Base-by-base conservation (phyloP, 352 stramenopile genomes). In the Albugo laibachii region DNA sequence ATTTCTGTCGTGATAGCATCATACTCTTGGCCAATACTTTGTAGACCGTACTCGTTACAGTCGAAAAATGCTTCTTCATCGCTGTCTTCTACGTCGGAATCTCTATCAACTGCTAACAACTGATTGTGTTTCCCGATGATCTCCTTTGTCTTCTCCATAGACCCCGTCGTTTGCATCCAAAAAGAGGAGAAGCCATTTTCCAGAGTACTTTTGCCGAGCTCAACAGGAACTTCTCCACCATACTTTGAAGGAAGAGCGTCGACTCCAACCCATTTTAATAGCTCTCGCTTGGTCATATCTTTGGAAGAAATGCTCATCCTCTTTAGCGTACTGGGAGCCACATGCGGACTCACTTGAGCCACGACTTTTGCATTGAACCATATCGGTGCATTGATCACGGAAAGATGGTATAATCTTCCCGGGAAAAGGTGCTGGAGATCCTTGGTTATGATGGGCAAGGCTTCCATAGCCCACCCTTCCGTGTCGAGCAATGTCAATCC, bases 1-100 rank as follows among this genome's bases (percentile, higher is more conserved):
- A 43, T 24, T 8, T 73, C 63, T 8, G 24, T 10, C 24, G 24
- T 31, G 3, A 31, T 8, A 8, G 8, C 16, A 21, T 43, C 38
- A 35, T 82, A 66, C 16, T 75, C 36, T 19, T 84, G 69, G 18
- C 66, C 53, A 13, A 67, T 56, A 39, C 71, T 65, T 48, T 82
- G 75, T 13, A 87, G 56, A n/a, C 75, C 75, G 45, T 84, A 87
- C 49, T 84, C 75, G 12, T 62, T 69, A 45, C 62, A 81, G 40
- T 87, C 75, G 40, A 87, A 87, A 38, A 87, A 84, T 6, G 74
- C 74, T 48, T 86, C 74, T 61, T 86, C 74, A 27, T 86, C 74
- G 21, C 74, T 86, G 18, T 54, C 62, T 8, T 31, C 3, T 0
- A 59, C 66, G 2, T 75, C 69, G 16, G 6, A 42, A 24, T 75